These are phyloP conservation scores for Proteromonas lacertae DNA, from an alignment of 352 stramenopile species.

Conservation along the genomic window DNA sequence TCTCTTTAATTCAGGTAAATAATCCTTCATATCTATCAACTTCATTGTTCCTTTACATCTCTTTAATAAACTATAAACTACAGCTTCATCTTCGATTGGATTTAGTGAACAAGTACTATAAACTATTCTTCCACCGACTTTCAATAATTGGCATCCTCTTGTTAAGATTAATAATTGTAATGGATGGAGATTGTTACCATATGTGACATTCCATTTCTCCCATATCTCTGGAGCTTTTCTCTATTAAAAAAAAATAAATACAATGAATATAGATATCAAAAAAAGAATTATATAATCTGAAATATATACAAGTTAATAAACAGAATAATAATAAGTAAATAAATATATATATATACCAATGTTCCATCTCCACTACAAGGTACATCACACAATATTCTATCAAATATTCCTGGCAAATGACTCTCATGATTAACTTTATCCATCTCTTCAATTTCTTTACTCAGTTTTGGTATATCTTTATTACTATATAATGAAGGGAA, in stretches of 20 bases:
- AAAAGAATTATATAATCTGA: neutral
- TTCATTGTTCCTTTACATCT: constrained; percentile 25
- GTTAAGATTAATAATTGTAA: neutral
- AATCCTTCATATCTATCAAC: constrained; percentile 3
- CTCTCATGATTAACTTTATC: too few species aligned
- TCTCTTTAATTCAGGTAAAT: neutral
- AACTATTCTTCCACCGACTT: constrained; percentile 52
- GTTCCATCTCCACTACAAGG: constrained; percentile 92
- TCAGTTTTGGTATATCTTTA: too few species aligned
- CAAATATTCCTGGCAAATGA: constrained; percentile 31
- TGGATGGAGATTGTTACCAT: neutral
- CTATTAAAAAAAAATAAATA: too few species aligned
- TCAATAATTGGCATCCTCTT: constrained; percentile 2
- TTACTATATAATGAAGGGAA: too few species aligned
- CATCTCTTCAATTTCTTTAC: too few species aligned
- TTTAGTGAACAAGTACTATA: constrained; percentile 94
- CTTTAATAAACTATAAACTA: constrained; percentile 75
- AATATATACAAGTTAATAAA: neutral
- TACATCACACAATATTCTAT: constrained; percentile 89
- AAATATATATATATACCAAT: constrained; percentile 9
- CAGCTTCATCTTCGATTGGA: constrained; percentile 92
- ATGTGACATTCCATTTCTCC: neutral
- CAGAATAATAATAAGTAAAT: neutral
- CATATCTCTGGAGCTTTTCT: neutral
- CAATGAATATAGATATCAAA: too few species aligned